These are phyloP conservation scores for Mrakia gelida DNA, from an alignment of 768 basidiomycete species.

Conservation along the genomic window DNA sequence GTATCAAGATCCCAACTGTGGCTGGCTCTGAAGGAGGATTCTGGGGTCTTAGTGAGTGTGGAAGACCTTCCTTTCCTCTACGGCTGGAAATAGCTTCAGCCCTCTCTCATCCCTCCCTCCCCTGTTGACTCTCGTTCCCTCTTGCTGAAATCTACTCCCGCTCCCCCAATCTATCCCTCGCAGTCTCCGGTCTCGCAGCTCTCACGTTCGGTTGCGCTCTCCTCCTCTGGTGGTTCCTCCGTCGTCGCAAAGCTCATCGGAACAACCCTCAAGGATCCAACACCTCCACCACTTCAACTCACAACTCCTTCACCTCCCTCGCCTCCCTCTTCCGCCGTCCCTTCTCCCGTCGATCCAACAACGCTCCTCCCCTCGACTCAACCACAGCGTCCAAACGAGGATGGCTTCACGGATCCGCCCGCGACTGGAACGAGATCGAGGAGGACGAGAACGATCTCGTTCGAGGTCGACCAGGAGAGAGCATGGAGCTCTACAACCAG, in stretches of 20 bases:
- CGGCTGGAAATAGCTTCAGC: background rate
- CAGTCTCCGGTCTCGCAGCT: conserved; percentile 10
- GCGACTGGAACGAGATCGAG: conserved; percentile 10
- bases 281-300: background rate
- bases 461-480: background rate
- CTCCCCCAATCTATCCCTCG: no score
- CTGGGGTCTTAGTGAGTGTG: conserved; percentile 17
- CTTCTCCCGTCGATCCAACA: background rate
- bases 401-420: background rate
- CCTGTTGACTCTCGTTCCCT: background rate
- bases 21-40: conserved; percentile 23
- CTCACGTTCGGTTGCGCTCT: background rate
- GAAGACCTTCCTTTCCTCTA: no score
- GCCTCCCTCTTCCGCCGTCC: conserved; percentile 10
- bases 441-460: conserved; percentile 16
- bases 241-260: conserved; percentile 1
- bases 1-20: conserved; percentile 9
- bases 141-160: background rate
- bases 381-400: conserved; percentile 8
- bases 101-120: background rate
- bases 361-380: background rate
- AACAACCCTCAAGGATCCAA: background rate
- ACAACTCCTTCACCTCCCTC: conserved; percentile 20
- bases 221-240: conserved; percentile 18
- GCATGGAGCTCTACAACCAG: conserved; percentile 5